Evolutionary conservation across 2,329 filamentous ascomycete species (phyloP).

Genomic region (Microcyclospora pomicola): DNA sequence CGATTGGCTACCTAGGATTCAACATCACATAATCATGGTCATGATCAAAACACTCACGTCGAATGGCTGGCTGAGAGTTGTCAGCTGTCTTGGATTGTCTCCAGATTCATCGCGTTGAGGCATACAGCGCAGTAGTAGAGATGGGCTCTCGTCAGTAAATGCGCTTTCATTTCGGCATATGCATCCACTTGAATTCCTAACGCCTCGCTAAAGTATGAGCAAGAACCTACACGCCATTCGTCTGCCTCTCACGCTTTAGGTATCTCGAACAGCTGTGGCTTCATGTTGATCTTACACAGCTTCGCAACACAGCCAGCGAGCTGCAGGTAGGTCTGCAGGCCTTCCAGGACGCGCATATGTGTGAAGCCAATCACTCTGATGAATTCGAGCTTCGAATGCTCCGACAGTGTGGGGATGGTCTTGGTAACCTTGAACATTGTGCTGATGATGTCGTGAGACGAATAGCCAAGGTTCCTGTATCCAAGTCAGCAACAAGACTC

Average conservation of each 20-base stretch:
- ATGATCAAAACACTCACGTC: no score
- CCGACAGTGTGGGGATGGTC: constrained; percentile 78
- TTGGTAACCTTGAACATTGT: constrained; percentile 99
- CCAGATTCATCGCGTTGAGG: no score
- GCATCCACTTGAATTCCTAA: no score
- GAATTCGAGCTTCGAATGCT: constrained; percentile 92
- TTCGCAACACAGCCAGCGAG: constrained; percentile 84
- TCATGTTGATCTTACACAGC: constrained; percentile 93
- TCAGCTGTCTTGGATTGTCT: no score
- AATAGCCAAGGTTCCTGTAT: constrained; percentile 69
- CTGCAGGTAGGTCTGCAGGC: constrained; percentile 87
- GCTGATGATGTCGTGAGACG: constrained; percentile 96
- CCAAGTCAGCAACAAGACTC: constrained; percentile 3
- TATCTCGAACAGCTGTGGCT: constrained; percentile 60
- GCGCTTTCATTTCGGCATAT: no score
- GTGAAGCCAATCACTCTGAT: constrained; percentile 93
- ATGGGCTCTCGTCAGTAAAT: no score
- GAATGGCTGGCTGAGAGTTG: no score
- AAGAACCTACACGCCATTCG: no score
- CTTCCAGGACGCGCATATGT: constrained; percentile 98
- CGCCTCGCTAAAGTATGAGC: no score
- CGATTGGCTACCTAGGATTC: no score
- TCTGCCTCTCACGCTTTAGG: constrained; percentile 12
- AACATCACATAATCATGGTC: no score
- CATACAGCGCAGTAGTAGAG: no score